Evolutionary conservation across 352 stramenopile genomes (phyloP), one percentile per base, ranked within the genome.

Genomic region (Phytopythium chamaehyphon): DNA sequence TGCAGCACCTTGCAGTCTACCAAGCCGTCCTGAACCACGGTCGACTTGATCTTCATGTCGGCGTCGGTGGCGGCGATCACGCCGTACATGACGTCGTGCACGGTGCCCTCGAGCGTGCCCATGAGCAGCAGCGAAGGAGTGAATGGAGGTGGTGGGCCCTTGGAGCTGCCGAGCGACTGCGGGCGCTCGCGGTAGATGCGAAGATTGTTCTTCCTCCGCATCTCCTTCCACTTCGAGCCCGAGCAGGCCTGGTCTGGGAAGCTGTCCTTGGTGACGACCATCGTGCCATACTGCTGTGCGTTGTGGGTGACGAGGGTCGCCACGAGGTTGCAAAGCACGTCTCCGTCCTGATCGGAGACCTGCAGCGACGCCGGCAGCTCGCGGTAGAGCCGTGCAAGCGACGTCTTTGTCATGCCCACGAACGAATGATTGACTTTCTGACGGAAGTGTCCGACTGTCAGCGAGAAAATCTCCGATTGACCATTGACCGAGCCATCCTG

Each of bases 31-130:
- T 60, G 55, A 15, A 67, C 58, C 33, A 55, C 62, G 0, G 59
- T 57, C 6, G 66, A 69, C 23, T 66, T 75, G 18, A 71, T 57
- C 31, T 71, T 71, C 26, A 71, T 26, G 6, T 56, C 57, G 21
- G 67, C 66, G 44, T 70, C 54, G n/a, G 62, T 71, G 4, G 55
- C 52, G 1, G 62, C 51, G 7, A 64, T 35, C 6, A 69, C 50
- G 35, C 54, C 66, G 46, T 63, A 68, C 66, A 76, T 70, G 44
- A 71, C 51, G 56, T 76, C 66, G 33, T 71, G 54, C 6, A 76
- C 16, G 14, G 47, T 71, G 21, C 66, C 66, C 2, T 62, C 50
- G 6, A 76, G 36, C 0, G 63, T 63, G 16, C 66, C 66, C 14
- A 70, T 45, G 5, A 70, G 40, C 28, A 70, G 52, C 15, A 75